Conservation (phyloP, 164 flowering plant genomes). For the Aristolochia contorta region DNA sequence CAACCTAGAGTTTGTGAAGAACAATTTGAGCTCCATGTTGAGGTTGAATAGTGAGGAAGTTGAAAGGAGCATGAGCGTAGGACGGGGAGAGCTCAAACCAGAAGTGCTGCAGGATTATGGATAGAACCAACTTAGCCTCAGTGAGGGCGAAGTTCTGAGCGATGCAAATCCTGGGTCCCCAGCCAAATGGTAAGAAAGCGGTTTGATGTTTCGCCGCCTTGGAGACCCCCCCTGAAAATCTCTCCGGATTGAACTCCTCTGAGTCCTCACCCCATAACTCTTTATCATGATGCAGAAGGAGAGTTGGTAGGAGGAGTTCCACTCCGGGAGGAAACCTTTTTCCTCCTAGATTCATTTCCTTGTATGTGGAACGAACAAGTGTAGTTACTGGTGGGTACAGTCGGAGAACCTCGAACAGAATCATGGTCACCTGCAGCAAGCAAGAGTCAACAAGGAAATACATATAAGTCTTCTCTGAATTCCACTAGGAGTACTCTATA, state of each 20-base stretch:
- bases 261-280: conserved; percentile 2
- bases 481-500: too few species aligned
- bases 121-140: conserved; percentile 2
- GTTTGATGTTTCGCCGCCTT: conserved; percentile 1
- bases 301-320: not conserved
- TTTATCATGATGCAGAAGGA: not conserved
- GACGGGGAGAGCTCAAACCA: not conserved
- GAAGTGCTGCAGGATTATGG: not conserved
- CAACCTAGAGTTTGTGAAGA: not conserved
- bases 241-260: conserved; percentile 1
- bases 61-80: not conserved
- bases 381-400: not conserved
- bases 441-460: not conserved
- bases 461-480: not conserved
- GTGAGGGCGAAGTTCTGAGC: conserved; percentile 1
- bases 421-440: not conserved
- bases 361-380: not conserved
- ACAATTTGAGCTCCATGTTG: conserved; percentile 2
- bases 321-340: not conserved
- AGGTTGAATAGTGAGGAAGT: not conserved
- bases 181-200: conserved; percentile 1
- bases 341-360: not conserved
- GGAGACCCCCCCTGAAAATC: not conserved
- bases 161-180: conserved; percentile 4
- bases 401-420: not conserved